phyloP scores from a whole-genome alignment of 805 yeast genomes.

The Candida maesae region DNA sequence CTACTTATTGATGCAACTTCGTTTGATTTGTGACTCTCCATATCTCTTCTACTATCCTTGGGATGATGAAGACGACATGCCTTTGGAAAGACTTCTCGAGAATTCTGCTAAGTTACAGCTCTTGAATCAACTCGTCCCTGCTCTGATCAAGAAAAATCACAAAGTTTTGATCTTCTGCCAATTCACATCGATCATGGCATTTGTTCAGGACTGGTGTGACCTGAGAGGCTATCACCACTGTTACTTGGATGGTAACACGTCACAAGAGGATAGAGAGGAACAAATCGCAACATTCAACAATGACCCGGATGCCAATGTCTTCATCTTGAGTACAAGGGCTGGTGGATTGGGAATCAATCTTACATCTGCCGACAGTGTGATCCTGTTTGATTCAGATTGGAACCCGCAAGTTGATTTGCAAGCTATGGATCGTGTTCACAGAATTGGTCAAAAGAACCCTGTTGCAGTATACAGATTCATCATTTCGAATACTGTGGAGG shows the following conservation, averaged over 20 bases:
- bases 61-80: conserved; percentile 39
- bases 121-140: conserved; percentile 57
- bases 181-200: conserved; percentile 77
- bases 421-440: conserved; percentile 92
- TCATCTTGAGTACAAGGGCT: conserved; percentile 83
- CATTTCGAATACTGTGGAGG: conserved; percentile 77
- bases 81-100: conserved; percentile 38
- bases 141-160: conserved; percentile 48
- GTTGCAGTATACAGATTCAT: conserved; percentile 79
- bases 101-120: conserved; percentile 73
- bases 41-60: conserved; percentile 81
- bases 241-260: conserved; percentile 74
- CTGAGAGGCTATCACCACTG: conserved; percentile 42
- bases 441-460: conserved; percentile 87
- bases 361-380: conserved; percentile 84
- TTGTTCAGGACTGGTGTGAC: conserved; percentile 71
- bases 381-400: conserved; percentile 92
- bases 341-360: conserved; percentile 93
- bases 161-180: conserved; percentile 83
- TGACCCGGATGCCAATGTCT: conserved; percentile 41
- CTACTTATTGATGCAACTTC: conserved; percentile 76
- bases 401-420: conserved; percentile 96
- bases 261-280: conserved; percentile 60
- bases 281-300: conserved; percentile 50
- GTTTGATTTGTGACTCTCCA: conserved; percentile 85